Evolutionary conservation across 139 green algal genomes (phyloP).

Genomic region (Chlorella sp.): DNA sequence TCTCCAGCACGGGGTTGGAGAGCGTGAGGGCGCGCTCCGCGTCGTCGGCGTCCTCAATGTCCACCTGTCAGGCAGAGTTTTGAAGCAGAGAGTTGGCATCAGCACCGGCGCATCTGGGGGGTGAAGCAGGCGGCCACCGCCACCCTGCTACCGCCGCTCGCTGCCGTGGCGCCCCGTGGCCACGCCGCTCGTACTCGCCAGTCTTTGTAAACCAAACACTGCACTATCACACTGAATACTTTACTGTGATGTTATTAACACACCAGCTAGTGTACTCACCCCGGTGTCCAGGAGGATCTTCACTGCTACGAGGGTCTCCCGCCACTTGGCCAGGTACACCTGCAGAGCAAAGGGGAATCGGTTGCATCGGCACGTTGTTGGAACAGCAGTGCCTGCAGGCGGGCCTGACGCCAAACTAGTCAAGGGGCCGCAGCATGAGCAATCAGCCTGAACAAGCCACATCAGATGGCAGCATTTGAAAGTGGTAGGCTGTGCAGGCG

Average conservation of each 20-base stretch:
- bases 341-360: too few relatives aligned
- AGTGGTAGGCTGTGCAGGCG: background rate
- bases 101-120: too few relatives aligned
- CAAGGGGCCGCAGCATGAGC: background rate
- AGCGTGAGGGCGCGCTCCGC: slow-evolving; percentile 30
- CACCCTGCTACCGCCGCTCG: background rate
- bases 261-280: too few relatives aligned
- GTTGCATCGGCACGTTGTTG: slow-evolving; percentile 51
- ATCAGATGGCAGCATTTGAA: background rate
- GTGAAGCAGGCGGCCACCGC: background rate
- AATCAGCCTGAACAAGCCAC: background rate
- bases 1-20: slow-evolving; percentile 21
- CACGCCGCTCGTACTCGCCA: slow-evolving; percentile 56
- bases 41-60: slow-evolving; percentile 40
- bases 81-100: background rate
- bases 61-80: slow-evolving; percentile 43
- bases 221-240: too few relatives aligned
- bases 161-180: slow-evolving; percentile 38
- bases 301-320: slow-evolving; percentile 54
- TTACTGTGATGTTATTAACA: too few relatives aligned
- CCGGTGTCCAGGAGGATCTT: slow-evolving; percentile 50
- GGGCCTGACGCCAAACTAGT: too few relatives aligned
- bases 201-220: slow-evolving; percentile 58
- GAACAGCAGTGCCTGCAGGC: slow-evolving; percentile 25
- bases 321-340: slow-evolving; percentile 70